phyloP scores from a whole-genome alignment of 2,329 filamentous ascomycete genomes.

The Clarireedia sp. region DNA sequence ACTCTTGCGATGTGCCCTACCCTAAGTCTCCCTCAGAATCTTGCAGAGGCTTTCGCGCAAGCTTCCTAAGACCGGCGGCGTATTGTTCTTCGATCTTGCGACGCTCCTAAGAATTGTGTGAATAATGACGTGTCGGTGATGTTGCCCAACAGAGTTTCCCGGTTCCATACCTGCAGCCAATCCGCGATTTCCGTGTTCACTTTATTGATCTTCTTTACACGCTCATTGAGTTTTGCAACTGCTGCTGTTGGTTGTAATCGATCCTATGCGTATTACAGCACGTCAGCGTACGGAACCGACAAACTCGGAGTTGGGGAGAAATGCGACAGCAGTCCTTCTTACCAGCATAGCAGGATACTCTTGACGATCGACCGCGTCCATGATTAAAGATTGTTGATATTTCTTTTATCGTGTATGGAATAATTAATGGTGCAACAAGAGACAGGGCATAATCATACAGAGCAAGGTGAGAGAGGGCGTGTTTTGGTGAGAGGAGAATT shows the following conservation, averaged over 20 bases:
- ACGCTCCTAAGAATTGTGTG: constrained; percentile 60
- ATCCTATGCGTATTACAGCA: constrained; percentile 47
- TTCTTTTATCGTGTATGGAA: constrained; percentile 1
- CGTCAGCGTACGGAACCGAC: constrained; percentile 10
- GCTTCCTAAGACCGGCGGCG: constrained; percentile 70
- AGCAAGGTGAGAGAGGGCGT: not conserved
- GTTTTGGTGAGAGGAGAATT: not conserved
- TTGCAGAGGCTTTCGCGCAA: constrained; percentile 65
- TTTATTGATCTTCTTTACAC: constrained; percentile 77
- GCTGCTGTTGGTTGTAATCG: constrained; percentile 76
- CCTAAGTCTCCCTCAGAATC: constrained; percentile 76
- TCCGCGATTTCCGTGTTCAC: constrained; percentile 89
- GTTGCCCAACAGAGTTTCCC: not conserved
- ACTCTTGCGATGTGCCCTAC: constrained; percentile 46
- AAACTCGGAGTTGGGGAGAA: constrained; percentile 13
- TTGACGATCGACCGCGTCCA: constrained; percentile 72
- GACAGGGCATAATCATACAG: constrained; percentile 25
- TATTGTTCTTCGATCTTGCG: constrained; percentile 88
- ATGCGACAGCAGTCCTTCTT: constrained; percentile 35
- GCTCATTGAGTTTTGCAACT: constrained; percentile 73
- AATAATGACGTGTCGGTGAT: constrained; percentile 13
- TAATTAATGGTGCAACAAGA: constrained; percentile 21
- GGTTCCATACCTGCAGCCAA: constrained; percentile 72
- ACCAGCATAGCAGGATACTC: constrained; percentile 96
- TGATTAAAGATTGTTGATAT: constrained; percentile 32